These are phyloP conservation scores for Pseudomassariella vexata DNA, from an alignment of 2,329 filamentous ascomycete genomes.

Conservation along the genomic window DNA sequence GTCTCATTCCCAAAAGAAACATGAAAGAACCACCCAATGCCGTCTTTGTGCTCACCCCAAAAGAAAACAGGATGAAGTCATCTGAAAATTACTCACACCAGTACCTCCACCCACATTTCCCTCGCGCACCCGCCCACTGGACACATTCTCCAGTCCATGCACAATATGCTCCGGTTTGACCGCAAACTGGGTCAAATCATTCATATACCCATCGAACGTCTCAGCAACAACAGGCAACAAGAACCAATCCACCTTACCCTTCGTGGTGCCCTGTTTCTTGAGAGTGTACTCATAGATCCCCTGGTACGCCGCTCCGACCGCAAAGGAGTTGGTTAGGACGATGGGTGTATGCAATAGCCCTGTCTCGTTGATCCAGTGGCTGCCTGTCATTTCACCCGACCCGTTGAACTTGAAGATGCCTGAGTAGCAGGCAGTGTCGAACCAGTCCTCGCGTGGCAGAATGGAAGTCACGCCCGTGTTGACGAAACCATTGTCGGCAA, in stretches of 20 bases:
- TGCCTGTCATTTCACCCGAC: conserved; percentile 56
- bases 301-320: conserved; percentile 52
- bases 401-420: conserved; percentile 59
- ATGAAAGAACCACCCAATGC: too few species aligned
- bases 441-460: conserved; percentile 38
- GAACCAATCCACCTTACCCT: conserved; percentile 44
- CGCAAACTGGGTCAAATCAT: conserved; percentile 49
- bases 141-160: conserved; percentile 45
- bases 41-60: too few species aligned
- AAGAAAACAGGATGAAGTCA: too few species aligned
- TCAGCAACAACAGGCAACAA: conserved; percentile 54
- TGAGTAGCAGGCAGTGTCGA: conserved; percentile 37
- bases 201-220: conserved; percentile 59
- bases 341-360: conserved; percentile 55
- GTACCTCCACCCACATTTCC: conserved; percentile 63
- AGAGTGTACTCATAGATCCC: conserved; percentile 53
- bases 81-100: too few species aligned
- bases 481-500: conserved; percentile 25
- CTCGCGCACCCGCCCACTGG: conserved; percentile 47
- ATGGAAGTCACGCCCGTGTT: conserved; percentile 47
- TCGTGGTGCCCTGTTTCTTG: conserved; percentile 33
- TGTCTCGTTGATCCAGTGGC: conserved; percentile 57
- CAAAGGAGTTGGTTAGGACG: conserved; percentile 52
- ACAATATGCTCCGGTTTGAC: conserved; percentile 49
- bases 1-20: too few species aligned